Conservation (phyloP, 2,329 filamentous ascomycete genomes). For the Emericellopsis cladophorae region DNA sequence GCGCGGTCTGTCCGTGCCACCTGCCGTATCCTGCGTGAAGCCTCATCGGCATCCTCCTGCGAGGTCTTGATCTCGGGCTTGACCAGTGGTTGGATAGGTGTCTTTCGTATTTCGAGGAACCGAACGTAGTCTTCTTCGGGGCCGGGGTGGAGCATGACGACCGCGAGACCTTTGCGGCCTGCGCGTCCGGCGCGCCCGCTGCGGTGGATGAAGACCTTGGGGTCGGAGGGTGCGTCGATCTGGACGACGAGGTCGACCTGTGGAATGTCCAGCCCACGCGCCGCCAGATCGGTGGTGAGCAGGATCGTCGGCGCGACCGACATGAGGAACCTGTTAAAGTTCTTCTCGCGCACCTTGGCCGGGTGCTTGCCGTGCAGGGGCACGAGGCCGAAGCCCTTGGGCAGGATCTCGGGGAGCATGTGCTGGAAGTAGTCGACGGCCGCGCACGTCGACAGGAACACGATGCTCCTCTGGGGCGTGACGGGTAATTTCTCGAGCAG, state of each 20-base stretch:
- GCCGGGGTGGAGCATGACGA: conserved; percentile 76
- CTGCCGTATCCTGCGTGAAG: conserved; percentile 48
- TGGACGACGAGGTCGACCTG: conserved; percentile 86
- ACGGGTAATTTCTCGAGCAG: conserved; percentile 60
- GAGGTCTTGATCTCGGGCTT: conserved; percentile 44
- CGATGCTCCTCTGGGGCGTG: conserved; percentile 69
- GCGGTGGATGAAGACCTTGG: conserved; percentile 90
- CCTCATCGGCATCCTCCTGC: conserved; percentile 44
- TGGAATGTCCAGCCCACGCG: conserved; percentile 82
- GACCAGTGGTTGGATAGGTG: conserved; percentile 56
- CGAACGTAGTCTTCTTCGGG: conserved; percentile 81
- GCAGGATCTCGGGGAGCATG: conserved; percentile 61
- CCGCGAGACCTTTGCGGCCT: conserved; percentile 70
- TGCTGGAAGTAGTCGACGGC: conserved; percentile 90
- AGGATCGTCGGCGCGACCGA: conserved; percentile 67
- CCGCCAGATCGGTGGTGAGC: conserved; percentile 84
- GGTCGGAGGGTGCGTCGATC: conserved; percentile 70
- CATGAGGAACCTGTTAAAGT: conserved; percentile 69
- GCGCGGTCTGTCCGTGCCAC: conserved; percentile 38
- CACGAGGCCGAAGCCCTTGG: conserved; percentile 54
- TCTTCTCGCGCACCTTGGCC: conserved; percentile 75
- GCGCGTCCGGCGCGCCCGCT: conserved; percentile 84
- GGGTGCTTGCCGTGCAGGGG: conserved; percentile 88
- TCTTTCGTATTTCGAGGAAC: conserved; percentile 79
- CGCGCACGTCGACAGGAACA: conserved; percentile 89